These are phyloP conservation scores for Corymbia citriodora DNA, from an alignment of 441 rosid species.

Conservation along the genomic window DNA sequence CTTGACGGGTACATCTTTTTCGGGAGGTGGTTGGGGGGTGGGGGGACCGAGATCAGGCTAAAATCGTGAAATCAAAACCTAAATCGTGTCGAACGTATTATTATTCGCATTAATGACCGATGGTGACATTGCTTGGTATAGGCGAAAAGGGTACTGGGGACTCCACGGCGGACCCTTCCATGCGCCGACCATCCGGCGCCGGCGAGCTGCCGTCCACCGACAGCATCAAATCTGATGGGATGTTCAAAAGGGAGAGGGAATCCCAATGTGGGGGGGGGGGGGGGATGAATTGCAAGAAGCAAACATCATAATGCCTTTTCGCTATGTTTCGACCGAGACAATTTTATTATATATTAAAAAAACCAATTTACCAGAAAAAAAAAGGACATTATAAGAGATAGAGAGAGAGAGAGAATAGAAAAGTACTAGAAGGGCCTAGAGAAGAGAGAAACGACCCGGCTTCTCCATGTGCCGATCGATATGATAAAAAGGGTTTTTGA, in stretches of 20 bases:
- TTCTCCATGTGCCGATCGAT: not conserved
- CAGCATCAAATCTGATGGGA: not conserved
- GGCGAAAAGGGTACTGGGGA: not conserved
- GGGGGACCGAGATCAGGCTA: not conserved
- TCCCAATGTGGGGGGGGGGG: not conserved
- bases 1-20: not conserved
- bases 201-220: not conserved
- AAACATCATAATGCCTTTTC: not conserved
- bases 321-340: not conserved
- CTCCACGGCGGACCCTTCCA: not conserved
- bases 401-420: not conserved
- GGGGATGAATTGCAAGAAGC: not conserved
- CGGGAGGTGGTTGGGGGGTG: not conserved
- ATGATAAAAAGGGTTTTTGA: not conserved
- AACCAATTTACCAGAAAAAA: too few relatives aligned
- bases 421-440: not conserved
- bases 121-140: not conserved
- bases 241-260: not conserved
- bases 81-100: not conserved
- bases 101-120: not conserved
- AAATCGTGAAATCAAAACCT: not conserved
- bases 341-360: too few relatives aligned
- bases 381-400: not conserved
- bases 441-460: not conserved
- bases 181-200: not conserved